These are phyloP conservation scores for Leccinum rimulosum DNA, from an alignment of 768 basidiomycete species.

Conservation along the genomic window DNA sequence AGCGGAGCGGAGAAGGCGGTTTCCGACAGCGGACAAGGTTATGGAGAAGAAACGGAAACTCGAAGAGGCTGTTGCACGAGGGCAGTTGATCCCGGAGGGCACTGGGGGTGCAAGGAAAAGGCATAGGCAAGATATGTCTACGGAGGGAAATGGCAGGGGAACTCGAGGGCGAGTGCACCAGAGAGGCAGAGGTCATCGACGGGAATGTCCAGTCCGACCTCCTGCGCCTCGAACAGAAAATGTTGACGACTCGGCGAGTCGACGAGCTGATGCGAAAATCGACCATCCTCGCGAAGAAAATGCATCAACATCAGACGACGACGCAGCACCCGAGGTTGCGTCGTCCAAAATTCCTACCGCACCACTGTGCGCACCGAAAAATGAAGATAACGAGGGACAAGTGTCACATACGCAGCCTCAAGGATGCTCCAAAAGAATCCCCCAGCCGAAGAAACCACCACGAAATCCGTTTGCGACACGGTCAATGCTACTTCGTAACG, in stretches of 20 bases:
- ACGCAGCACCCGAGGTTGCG: slow-evolving; percentile 53
- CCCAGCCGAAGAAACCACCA: slow-evolving; percentile 49
- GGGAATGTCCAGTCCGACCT: slow-evolving; percentile 7
- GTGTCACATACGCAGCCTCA: slow-evolving; percentile 1
- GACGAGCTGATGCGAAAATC: neutral
- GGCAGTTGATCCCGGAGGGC: slow-evolving; percentile 60
- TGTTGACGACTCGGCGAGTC: neutral
- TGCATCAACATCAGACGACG: slow-evolving; percentile 35
- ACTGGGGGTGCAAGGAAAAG: slow-evolving; percentile 44
- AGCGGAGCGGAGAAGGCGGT: slow-evolving; percentile 81
- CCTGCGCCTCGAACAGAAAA: neutral
- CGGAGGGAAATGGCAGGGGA: slow-evolving; percentile 3
- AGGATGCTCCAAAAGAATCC: slow-evolving; percentile 22
- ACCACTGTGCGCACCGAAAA: slow-evolving; percentile 3
- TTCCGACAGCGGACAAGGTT: slow-evolving; percentile 68
- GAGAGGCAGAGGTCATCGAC: slow-evolving; percentile 34
- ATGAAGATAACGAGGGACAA: slow-evolving; percentile 5
- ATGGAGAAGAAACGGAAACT: slow-evolving; percentile 80
- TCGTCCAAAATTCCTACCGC: slow-evolving; percentile 47
- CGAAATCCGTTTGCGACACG: slow-evolving; percentile 67
- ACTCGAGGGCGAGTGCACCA: slow-evolving; percentile 10
- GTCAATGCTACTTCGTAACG: slow-evolving; percentile 76
- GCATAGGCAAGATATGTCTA: slow-evolving; percentile 28
- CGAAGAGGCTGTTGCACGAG: slow-evolving; percentile 76
- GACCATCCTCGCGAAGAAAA: slow-evolving; percentile 4